These are phyloP conservation scores for Rasamsonia emersonii DNA, from an alignment of 2,329 filamentous ascomycete genomes.

Conservation along the genomic window DNA sequence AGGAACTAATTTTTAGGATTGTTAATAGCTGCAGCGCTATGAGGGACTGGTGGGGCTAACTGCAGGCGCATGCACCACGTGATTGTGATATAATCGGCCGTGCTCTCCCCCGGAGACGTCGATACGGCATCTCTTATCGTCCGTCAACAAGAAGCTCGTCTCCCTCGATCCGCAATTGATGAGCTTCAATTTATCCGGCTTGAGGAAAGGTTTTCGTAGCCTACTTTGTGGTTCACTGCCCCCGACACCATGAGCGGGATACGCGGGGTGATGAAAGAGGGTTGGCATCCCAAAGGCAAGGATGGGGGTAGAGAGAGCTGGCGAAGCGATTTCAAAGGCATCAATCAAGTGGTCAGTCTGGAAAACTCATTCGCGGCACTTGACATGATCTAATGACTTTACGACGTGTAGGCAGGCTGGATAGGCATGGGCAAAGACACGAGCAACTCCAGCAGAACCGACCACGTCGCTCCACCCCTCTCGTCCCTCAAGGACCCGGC, in stretches of 20 bases:
- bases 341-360: constrained; percentile 46
- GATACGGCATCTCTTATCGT: too few species aligned
- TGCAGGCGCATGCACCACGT: too few species aligned
- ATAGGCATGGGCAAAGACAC: constrained; percentile 47
- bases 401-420: constrained; percentile 46
- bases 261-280: constrained; percentile 41
- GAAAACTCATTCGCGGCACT: constrained; percentile 3
- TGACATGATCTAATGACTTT: constrained; percentile 13
- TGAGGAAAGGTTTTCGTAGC: too few species aligned
- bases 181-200: too few species aligned
- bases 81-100: too few species aligned
- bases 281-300: constrained; percentile 47
- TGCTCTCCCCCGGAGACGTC: too few species aligned
- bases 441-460: constrained; percentile 31
- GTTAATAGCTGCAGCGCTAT: too few species aligned
- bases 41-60: too few species aligned
- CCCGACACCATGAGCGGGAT: constrained; percentile 39
- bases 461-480: constrained; percentile 55
- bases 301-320: constrained; percentile 47
- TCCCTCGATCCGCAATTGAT: too few species aligned
- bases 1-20: too few species aligned
- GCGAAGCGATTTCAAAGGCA: constrained; percentile 49
- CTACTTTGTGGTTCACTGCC: too few species aligned
- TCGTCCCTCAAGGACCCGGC: constrained; percentile 64
- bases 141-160: too few species aligned